Conservation (phyloP, 805 yeast genomes). For the Lipomyces sp. region DNA sequence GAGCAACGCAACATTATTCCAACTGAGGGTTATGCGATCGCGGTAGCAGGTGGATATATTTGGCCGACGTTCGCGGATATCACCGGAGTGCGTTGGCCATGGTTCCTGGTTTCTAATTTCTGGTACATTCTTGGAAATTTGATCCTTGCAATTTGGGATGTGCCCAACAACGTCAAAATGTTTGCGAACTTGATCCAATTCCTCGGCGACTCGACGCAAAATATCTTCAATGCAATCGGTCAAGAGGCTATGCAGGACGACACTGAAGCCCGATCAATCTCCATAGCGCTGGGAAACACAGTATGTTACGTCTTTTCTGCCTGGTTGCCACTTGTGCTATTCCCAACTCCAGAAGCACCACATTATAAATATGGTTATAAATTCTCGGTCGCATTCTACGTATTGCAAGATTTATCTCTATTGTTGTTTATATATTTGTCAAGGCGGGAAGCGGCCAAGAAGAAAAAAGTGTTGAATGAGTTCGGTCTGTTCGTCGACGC, state of each 20-base stretch:
- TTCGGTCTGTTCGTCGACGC: slow-evolving; percentile 17
- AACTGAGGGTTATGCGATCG: slow-evolving; percentile 45
- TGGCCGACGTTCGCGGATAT: slow-evolving; percentile 44
- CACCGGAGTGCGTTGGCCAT: slow-evolving; percentile 43
- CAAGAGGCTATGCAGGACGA: slow-evolving; percentile 41
- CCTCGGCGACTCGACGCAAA: slow-evolving; percentile 27
- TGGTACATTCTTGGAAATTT: slow-evolving; percentile 25
- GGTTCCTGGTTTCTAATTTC: slow-evolving; percentile 25
- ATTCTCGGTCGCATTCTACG: slow-evolving; percentile 23
- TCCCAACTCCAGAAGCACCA: slow-evolving; percentile 47
- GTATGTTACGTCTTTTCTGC: slow-evolving; percentile 45
- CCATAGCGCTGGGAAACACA: slow-evolving; percentile 45
- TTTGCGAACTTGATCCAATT: slow-evolving; percentile 25
- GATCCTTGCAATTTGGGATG: slow-evolving; percentile 30
- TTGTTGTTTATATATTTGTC: slow-evolving; percentile 20
- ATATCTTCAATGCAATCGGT: slow-evolving; percentile 36
- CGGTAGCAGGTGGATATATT: slow-evolving; percentile 41
- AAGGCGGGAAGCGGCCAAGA: slow-evolving; percentile 17
- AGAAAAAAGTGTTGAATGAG: slow-evolving; percentile 21
- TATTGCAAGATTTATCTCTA: slow-evolving; percentile 17
- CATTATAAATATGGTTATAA: slow-evolving; percentile 39
- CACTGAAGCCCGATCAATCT: slow-evolving; percentile 42
- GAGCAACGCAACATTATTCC: slow-evolving; percentile 45
- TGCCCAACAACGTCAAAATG: slow-evolving; percentile 20
- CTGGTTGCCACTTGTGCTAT: slow-evolving; percentile 47